Base-by-base conservation (phyloP, 768 basidiomycete genomes). In the Leccinum arenicola region DNA sequence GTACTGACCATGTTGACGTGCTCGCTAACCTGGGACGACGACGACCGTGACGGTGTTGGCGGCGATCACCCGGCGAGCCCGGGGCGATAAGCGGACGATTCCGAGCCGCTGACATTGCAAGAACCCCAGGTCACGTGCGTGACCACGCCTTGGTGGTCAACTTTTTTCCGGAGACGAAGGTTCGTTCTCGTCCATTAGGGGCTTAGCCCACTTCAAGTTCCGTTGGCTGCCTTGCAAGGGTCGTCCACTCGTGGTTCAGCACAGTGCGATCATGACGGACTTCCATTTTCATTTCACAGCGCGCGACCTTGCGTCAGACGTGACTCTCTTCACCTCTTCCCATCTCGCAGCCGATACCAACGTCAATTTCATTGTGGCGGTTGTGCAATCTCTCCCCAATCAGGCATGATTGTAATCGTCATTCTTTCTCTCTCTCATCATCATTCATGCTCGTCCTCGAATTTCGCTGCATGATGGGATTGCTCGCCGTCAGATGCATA, bases 1-100 rank as follows among this genome's bases (percentile, higher is more conserved):
- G 11, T 45, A 71, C 70, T 61, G 55, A 73, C 70, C 70, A 73
- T 49, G 43, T 45, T 19, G 43, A 19, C 43, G 43, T 45, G 43
- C 43, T 45, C 43, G 43, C 43, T 45, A 19, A 45, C 73, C 14
- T 60, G 52, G 38, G 55, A 25, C 31, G 23, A 31, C 31, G 23
- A 31, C n/a, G 31, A 31, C 19, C 19, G 43, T 43, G 31, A 31
- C 19, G 43, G 43, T 43, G 36, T 38, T 38, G 15, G 25, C 17
- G 29, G 15, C 50, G 50, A 51, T 51, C 50, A n/a, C 49, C 21
- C 12, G 54, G 52, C 36, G 57, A 48, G n/a, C 19, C 31, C 59
- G 50, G 57, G 4, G 21, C 52, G 61, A 70, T 63, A 60, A 59
- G 54, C 67, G 67, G 69, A n/a, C 4, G 49, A 23, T 9, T 21